Evolutionary conservation across 352 stramenopile species (phyloP), one percentile per base, ranked within the genome.

Genomic region (Thalassiosira mediterranea): DNA sequence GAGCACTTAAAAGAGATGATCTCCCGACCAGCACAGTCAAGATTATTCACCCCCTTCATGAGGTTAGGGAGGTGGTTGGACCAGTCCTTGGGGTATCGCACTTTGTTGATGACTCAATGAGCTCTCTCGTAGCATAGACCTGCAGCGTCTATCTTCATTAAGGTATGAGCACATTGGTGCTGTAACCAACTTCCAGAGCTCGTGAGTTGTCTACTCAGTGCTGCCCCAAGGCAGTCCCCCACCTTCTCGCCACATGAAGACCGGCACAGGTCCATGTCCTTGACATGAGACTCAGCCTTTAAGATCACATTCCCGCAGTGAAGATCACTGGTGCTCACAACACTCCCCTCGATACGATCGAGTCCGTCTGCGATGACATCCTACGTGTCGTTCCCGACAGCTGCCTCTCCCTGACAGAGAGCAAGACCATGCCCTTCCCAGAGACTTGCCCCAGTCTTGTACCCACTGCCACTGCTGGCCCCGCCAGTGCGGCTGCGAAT

Each of bases 301-400:
- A 79, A 83, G 70, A 79, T 79, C 56, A 63, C 62, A 75, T 85
- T 85, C 76, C 76, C n/a, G 76, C 76, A 81, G 76, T 85, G 76
- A 85, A 85, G 76, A 81, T 81, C 71, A 57, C 76, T 85, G 76
- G 64, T 85, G 72, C 62, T 63, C 64, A 65, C 32, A 28, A 51
- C 23, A 67, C 66, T 73, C 59, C 68, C 70, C 52, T 77, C 25
- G 25, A 52, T 40, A 64, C 58, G 2, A 76, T 81, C 51, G 68
- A 74, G 61, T 77, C 74, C 34, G 67, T 67, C 17, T 77, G 66
- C 37, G 74, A 83, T 34, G 72, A 81, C 42, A 62, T 83, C 42
- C 67, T 83, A 31, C 59, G 73, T 37, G 62, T 83, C 32, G 62
- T 83, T 21, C 74, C 74, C 53, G 67, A 78, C 17, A 74, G 44